Conservation (phyloP, 257 asterid species). For the Ilex aquifolium region DNA sequence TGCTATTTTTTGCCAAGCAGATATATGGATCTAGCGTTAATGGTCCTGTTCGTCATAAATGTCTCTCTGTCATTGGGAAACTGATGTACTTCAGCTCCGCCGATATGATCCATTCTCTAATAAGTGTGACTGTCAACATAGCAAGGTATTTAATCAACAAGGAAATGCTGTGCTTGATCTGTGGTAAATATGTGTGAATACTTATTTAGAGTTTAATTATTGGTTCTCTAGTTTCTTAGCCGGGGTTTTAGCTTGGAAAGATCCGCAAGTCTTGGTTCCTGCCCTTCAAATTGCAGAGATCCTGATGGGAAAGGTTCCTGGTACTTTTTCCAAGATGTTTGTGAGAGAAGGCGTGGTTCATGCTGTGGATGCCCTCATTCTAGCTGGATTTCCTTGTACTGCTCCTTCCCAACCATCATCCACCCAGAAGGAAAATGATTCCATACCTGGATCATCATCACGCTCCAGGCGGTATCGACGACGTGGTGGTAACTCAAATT, state of each 20-base stretch:
- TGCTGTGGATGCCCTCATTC: constrained; percentile 75
- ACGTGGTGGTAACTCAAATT: constrained; percentile 49
- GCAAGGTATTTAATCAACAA: constrained; percentile 49
- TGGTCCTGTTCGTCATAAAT: constrained; percentile 95
- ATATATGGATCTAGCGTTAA: constrained; percentile 96
- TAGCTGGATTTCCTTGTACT: constrained; percentile 36
- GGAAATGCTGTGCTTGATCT: too few relatives aligned
- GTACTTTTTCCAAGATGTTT: constrained; percentile 81
- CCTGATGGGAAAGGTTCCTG: constrained; percentile 95
- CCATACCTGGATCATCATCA: constrained; percentile 64
- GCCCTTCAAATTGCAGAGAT: constrained; percentile 96
- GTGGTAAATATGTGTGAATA: not conserved
- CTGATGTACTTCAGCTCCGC: constrained; percentile 92
- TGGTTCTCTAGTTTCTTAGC: constrained; percentile 67
- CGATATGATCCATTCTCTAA: constrained; percentile 73
- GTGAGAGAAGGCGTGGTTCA: constrained; percentile 96
- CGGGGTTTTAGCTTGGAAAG: constrained; percentile 99
- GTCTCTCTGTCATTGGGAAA: constrained; percentile 91
- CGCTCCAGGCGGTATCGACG: constrained; percentile 83
- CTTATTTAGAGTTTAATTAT: constrained; percentile 11
- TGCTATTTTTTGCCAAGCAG: constrained; percentile 36
- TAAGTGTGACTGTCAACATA: constrained; percentile 55
- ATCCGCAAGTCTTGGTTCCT: constrained; percentile 94
- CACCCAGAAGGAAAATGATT: constrained; percentile 74
- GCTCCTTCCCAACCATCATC: constrained; percentile 50